Percentiles rank a stretch among this genome's conserved stretches.
Conservation (phyloP, 169 alveolate species). For the Ichthyophthirius multifiliis region DNA sequence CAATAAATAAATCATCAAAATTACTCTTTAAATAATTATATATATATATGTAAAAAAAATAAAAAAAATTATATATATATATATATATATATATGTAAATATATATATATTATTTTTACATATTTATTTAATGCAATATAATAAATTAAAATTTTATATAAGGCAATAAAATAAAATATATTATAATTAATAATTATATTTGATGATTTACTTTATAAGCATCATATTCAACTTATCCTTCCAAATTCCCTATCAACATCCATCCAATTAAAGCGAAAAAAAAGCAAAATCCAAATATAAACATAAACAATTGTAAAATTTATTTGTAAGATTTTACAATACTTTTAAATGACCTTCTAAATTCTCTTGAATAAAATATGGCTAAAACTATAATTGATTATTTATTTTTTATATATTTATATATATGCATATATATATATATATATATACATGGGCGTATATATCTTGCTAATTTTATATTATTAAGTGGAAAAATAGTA, state of each 20-base stretch:
- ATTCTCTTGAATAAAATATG: neutral
- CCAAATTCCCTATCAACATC: conserved; percentile 12
- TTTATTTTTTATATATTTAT: no score
- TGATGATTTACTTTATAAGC: neutral
- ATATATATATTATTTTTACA: no score
- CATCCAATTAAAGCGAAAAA: neutral
- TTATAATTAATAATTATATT: no score
- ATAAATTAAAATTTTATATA: no score
- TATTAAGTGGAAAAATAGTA: neutral
- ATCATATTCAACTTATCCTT: neutral
- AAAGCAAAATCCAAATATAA: neutral
- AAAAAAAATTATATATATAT: no score
- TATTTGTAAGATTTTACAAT: neutral
- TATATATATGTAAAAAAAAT: neutral
- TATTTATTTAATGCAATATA: no score
- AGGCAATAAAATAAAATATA: no score
- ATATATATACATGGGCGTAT: neutral
- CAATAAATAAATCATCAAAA: neutral
- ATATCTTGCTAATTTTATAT: neutral
- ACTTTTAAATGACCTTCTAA: neutral
- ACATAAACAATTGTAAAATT: neutral
- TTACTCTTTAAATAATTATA: neutral
- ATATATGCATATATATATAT: no score
- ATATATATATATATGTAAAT: no score
- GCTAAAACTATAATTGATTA: neutral